These are phyloP conservation scores for Kwoniella europaea DNA, from an alignment of 768 basidiomycete genomes.

Conservation along the genomic window DNA sequence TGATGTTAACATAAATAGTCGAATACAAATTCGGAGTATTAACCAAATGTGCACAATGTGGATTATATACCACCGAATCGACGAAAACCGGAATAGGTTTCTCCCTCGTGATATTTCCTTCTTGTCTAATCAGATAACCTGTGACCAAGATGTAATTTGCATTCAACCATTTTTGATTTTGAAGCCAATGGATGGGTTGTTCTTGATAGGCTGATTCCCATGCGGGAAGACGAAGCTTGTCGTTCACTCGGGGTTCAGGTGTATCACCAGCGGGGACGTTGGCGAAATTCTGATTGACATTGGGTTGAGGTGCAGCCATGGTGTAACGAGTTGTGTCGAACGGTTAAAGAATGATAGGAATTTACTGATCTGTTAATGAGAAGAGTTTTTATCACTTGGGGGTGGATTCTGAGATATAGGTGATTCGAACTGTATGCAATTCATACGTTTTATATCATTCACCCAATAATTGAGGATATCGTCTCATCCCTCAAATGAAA, in stretches of 20 bases:
- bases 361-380: too few relatives aligned
- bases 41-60: not conserved
- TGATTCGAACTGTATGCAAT: too few relatives aligned
- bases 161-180: not conserved
- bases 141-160: not conserved
- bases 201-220: not conserved
- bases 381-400: too few relatives aligned
- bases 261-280: not conserved
- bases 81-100: not conserved
- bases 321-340: too few relatives aligned
- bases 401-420: too few relatives aligned
- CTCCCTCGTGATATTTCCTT: not conserved
- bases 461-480: too few relatives aligned
- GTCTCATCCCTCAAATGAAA: too few relatives aligned
- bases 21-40: not conserved
- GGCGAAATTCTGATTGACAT: not conserved
- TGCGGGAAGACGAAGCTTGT: not conserved
- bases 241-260: not conserved
- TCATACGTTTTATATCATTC: too few relatives aligned
- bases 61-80: not conserved
- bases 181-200: not conserved
- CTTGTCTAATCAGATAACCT: not conserved
- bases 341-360: too few relatives aligned
- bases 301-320: not conserved
- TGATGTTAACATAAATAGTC: not conserved